Evolutionary conservation across 345 rosid species (phyloP).

Genomic region (Psidium guajava): DNA sequence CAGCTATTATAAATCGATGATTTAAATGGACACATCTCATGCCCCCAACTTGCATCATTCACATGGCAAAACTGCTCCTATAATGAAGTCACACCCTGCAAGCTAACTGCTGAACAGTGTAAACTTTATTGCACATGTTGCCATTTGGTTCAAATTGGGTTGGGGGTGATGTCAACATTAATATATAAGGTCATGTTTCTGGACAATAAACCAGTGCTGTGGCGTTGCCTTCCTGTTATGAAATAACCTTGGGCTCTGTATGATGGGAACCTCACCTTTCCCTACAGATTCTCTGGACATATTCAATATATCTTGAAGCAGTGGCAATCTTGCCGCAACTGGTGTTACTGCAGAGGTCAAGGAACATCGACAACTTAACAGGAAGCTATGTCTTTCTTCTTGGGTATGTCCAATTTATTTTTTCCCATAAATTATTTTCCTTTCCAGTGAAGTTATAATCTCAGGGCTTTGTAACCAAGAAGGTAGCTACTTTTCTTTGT

Average conservation of each 20-base stretch:
- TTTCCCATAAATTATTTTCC: background rate
- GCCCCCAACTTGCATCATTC: background rate
- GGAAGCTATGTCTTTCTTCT: slow-evolving; percentile 42
- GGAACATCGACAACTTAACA: slow-evolving; percentile 43
- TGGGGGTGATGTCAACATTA: background rate
- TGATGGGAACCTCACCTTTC: background rate
- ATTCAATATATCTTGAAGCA: slow-evolving; percentile 44
- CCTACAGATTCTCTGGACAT: slow-evolving; percentile 35
- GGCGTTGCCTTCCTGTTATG: background rate
- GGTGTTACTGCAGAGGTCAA: slow-evolving; percentile 33
- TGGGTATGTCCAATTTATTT: slow-evolving; percentile 17
- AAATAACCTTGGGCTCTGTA: background rate
- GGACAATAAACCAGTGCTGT: background rate
- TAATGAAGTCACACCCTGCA: background rate
- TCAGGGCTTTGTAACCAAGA: background rate
- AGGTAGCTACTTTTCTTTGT: background rate
- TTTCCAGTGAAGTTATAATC: background rate
- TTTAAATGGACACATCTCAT: background rate
- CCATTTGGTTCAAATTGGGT: background rate
- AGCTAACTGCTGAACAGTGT: background rate
- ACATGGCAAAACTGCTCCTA: background rate
- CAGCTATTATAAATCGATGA: background rate
- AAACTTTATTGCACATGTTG: background rate
- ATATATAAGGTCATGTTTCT: background rate
- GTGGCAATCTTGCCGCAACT: slow-evolving; percentile 47